These are phyloP conservation scores for Ceratobasidium sp. DNA, from an alignment of 1,284 basidiomycete species.

Conservation along the genomic window DNA sequence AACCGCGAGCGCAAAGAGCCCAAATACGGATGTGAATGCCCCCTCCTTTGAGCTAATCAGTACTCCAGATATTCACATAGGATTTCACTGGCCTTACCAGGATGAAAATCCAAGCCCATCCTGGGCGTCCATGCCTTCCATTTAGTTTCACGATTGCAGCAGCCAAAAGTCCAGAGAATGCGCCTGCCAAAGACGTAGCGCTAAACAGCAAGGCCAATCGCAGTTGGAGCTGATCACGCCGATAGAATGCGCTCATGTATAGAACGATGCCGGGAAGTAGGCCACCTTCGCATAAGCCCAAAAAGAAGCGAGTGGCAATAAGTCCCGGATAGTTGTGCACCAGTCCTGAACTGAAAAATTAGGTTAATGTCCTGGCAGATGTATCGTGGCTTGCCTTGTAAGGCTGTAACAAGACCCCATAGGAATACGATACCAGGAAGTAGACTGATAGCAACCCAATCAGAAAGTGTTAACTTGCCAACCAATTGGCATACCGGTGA, in stretches of 20 bases:
- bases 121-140: constrained; percentile 49
- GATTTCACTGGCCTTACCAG: constrained; percentile 48
- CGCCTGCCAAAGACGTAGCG: constrained; percentile 50
- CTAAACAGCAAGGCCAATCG: constrained; percentile 60
- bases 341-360: constrained; percentile 57
- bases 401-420: constrained; percentile 67
- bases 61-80: constrained; percentile 46
- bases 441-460: constrained; percentile 59
- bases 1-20: constrained; percentile 32
- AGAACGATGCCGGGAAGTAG: constrained; percentile 69
- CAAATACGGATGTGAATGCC: constrained; percentile 33
- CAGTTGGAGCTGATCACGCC: constrained; percentile 66
- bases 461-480: constrained; percentile 56
- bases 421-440: constrained; percentile 55
- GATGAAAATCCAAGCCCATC: constrained; percentile 50
- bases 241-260: constrained; percentile 69
- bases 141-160: constrained; percentile 51
- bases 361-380: not conserved
- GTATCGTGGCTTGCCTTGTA: constrained; percentile 60
- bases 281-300: constrained; percentile 72
- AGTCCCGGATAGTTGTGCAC: constrained; percentile 66
- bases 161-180: constrained; percentile 51
- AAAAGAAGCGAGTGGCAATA: constrained; percentile 70
- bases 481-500: constrained; percentile 52
- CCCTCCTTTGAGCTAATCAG: constrained; percentile 47